Evolutionary conservation across 2,329 filamentous ascomycete species (phyloP).

Genomic region (Talaromyces sp.): DNA sequence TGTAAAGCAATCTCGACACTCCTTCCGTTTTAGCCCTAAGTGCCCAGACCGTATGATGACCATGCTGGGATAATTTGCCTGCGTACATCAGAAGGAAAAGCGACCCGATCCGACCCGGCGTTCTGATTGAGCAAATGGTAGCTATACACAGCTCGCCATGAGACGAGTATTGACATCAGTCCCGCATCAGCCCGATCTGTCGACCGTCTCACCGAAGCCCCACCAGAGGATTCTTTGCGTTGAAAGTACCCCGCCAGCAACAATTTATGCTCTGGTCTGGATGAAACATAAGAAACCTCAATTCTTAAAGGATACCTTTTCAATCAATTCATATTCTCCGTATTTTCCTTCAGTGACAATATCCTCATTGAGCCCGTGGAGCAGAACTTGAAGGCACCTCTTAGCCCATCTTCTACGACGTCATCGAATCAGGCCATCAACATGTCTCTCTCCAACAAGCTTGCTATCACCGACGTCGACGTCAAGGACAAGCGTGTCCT

Average conservation of each 20-base stretch:
- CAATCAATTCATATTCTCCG: not conserved
- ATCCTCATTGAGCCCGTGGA: not conserved
- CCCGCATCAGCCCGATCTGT: constrained; percentile 38
- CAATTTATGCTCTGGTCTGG: not conserved
- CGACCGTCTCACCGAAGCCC: constrained; percentile 30
- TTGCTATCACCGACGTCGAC: constrained; percentile 93
- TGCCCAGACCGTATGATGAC: not conserved
- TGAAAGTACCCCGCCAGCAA: constrained; percentile 16
- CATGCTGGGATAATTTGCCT: not conserved
- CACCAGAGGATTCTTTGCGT: constrained; percentile 18
- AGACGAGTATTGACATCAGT: constrained; percentile 34
- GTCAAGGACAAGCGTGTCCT: constrained; percentile 97
- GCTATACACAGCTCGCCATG: constrained; percentile 2
- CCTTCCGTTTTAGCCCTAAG: not conserved
- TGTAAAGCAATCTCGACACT: not conserved
- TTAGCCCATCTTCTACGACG: constrained; percentile 6
- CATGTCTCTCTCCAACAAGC: constrained; percentile 99
- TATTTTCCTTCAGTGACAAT: not conserved
- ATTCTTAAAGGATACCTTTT: not conserved
- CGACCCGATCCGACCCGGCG: constrained; percentile 16
- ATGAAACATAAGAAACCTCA: not conserved
- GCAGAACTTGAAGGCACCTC: not conserved
- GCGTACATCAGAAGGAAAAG: not conserved
- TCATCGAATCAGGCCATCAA: constrained; percentile 7
- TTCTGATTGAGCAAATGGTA: not conserved